These are phyloP conservation scores for Leccinum barrowsii DNA, from an alignment of 768 basidiomycete species.

Conservation along the genomic window DNA sequence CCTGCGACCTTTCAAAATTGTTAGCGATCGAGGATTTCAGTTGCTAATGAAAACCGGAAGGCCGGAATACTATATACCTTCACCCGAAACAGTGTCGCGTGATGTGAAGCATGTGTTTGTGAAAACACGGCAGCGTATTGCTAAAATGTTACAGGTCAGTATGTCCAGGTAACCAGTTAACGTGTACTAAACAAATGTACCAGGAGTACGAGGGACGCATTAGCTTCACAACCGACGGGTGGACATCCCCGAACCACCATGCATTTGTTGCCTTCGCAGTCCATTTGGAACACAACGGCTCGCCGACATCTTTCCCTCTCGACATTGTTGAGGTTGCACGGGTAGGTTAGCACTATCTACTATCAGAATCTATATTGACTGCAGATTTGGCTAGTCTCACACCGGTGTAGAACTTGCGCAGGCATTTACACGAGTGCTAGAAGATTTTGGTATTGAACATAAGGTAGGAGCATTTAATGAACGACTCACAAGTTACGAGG, in stretches of 20 bases:
- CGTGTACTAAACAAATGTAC: not conserved
- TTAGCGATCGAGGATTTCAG: not conserved
- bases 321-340: not conserved
- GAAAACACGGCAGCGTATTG: not conserved
- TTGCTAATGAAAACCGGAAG: not conserved
- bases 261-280: not conserved
- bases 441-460: not conserved
- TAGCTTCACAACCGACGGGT: not conserved
- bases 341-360: not conserved
- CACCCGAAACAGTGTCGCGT: not conserved
- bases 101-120: not conserved
- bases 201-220: not conserved
- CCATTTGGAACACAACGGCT: not conserved
- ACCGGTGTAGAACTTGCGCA: not conserved
- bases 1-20: not conserved
- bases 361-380: not conserved
- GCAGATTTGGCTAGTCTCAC: not conserved
- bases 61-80: slow-evolving; percentile 3
- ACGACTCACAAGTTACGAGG: not conserved
- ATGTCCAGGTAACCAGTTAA: not conserved
- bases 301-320: not conserved
- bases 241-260: not conserved
- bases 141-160: not conserved
- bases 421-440: not conserved
- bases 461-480: not conserved